Evolutionary conservation across 805 yeast genomes (phyloP).

Genomic region (Hanseniaspora vineae): DNA sequence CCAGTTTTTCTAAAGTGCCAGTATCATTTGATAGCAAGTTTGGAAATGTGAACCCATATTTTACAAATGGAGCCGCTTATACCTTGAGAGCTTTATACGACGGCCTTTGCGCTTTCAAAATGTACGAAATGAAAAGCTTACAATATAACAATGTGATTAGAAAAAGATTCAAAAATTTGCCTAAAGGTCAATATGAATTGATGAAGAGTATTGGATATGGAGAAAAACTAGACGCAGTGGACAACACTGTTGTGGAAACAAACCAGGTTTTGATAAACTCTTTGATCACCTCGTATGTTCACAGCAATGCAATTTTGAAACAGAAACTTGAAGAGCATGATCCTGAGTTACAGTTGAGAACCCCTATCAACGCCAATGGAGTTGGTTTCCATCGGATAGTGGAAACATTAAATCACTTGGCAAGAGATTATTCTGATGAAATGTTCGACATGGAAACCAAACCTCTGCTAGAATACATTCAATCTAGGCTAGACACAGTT

Average conservation of each 20-base stretch:
- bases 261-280: constrained; percentile 1
- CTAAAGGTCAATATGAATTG: background rate
- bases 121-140: constrained; percentile 2
- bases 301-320: background rate
- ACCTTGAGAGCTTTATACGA: background rate
- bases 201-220: background rate
- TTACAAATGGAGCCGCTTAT: background rate
- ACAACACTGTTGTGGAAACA: background rate
- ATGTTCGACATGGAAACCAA: constrained; percentile 35
- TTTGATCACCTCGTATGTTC: background rate
- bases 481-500: constrained; percentile 25
- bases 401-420: constrained; percentile 62
- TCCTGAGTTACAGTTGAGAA: too few species aligned
- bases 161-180: constrained; percentile 1
- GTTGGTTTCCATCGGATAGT: constrained; percentile 33
- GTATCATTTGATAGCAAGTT: background rate
- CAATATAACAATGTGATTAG: constrained; percentile 2
- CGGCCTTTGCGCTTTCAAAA: constrained; percentile 1
- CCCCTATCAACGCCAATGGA: background rate
- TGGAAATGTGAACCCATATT: background rate
- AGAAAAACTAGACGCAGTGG: constrained; percentile 1
- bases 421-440: constrained; percentile 58
- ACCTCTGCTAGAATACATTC: constrained; percentile 43
- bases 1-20: background rate
- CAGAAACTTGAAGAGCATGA: background rate